Conservation (phyloP, 176 grass and related monocot genomes). For the Carex myosuroides region DNA sequence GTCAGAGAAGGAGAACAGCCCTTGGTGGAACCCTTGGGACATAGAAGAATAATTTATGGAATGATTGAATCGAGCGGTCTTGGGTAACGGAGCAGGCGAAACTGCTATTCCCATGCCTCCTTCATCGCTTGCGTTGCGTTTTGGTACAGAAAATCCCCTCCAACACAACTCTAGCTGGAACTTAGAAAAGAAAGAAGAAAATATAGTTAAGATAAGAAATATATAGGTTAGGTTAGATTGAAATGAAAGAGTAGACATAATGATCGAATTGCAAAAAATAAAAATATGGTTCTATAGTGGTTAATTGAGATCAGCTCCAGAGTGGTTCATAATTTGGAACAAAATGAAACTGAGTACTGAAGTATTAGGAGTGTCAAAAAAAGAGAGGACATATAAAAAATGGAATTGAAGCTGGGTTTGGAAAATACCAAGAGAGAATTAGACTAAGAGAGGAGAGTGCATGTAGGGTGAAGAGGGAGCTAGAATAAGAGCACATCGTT, state of each 20-base stretch:
- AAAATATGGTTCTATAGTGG: constrained; percentile 6
- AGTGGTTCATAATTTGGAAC: neutral
- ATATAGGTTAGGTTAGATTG: neutral
- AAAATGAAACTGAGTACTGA: neutral
- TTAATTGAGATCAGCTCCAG: neutral
- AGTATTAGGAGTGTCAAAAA: neutral
- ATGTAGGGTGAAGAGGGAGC: constrained; percentile 22
- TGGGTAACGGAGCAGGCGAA: constrained; percentile 38
- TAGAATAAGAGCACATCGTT: constrained; percentile 72
- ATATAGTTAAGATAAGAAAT: neutral
- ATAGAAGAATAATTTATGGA: constrained; percentile 41
- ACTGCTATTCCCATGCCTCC: constrained; percentile 80
- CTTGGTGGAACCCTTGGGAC: constrained; percentile 92
- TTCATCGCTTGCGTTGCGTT: constrained; percentile 26
- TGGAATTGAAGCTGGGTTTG: neutral
- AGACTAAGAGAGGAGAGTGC: constrained; percentile 12
- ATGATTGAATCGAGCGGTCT: neutral
- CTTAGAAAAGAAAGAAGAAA: neutral
- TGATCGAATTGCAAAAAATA: neutral
- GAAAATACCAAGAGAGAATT: constrained; percentile 19
- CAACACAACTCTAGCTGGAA: constrained; percentile 12
- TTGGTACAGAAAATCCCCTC: neutral
- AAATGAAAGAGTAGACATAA: constrained; percentile 4
- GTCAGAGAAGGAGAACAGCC: constrained; percentile 33
- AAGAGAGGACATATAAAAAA: neutral